Conservation (phyloP, 2,329 filamentous ascomycete genomes). For the Emmonsia crescens region DNA sequence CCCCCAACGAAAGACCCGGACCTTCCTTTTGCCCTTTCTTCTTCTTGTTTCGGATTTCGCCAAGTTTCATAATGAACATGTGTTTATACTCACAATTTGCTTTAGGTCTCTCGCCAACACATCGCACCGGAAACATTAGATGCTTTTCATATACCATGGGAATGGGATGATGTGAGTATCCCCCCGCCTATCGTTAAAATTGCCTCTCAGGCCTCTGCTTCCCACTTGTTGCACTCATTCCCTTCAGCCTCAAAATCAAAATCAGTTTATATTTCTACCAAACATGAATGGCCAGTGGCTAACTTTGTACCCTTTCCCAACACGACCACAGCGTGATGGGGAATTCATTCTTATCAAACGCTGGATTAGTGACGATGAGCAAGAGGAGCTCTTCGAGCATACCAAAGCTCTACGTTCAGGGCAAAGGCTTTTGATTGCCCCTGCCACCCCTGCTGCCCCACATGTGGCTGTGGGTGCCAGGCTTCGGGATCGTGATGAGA, state of each 20-base stretch:
- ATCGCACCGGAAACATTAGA: conserved; percentile 37
- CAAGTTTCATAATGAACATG: neutral
- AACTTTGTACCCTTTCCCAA: conserved; percentile 18
- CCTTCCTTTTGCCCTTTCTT: neutral
- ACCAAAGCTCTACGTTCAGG: conserved; percentile 52
- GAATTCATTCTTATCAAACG: conserved; percentile 63
- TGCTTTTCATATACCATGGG: conserved; percentile 37
- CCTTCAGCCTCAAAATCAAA: neutral
- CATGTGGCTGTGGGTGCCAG: conserved; percentile 23
- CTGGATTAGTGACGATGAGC: conserved; percentile 60
- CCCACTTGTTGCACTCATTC: neutral
- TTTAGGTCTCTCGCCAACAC: conserved; percentile 36
- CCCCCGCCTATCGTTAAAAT: neutral
- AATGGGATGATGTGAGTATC: conserved; percentile 35
- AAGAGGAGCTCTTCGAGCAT: conserved; percentile 62
- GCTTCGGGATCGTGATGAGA: conserved; percentile 34
- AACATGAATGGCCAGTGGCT: conserved; percentile 12
- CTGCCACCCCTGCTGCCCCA: conserved; percentile 18
- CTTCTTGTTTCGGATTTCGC: neutral
- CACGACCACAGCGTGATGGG: conserved; percentile 40
- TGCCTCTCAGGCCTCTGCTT: conserved; percentile 19
- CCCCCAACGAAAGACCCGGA: neutral
- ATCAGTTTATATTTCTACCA: neutral
- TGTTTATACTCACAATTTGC: neutral
- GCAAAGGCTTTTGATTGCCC: conserved; percentile 31